Evolutionary conservation across 768 basidiomycete genomes (phyloP).

Genomic region (Mycena rebaudengoi): DNA sequence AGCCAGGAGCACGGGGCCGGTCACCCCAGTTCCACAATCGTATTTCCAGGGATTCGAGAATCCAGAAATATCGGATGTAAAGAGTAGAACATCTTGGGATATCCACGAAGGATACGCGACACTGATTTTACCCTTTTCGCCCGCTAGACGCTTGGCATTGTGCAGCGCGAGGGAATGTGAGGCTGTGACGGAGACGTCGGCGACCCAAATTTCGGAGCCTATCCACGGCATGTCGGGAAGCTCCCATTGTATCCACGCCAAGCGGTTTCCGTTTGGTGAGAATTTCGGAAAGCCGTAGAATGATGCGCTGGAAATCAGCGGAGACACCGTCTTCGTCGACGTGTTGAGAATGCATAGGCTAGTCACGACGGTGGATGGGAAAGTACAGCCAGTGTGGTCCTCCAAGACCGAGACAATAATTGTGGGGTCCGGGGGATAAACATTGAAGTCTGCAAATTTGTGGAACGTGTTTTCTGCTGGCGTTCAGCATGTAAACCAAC

Average conservation of each 20-base stretch:
- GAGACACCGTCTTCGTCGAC: conserved; percentile 47
- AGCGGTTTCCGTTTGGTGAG: conserved; percentile 58
- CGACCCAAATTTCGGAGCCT: conserved; percentile 63
- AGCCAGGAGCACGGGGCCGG: conserved; percentile 48
- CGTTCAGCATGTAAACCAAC: conserved; percentile 1
- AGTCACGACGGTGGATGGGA: conserved; percentile 61
- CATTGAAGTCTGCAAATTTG: conserved; percentile 71
- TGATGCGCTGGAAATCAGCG: conserved; percentile 66
- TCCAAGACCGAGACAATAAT: conserved; percentile 72
- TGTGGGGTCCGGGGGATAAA: conserved; percentile 61
- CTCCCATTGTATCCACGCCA: conserved; percentile 66
- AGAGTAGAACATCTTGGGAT: conserved; percentile 62
- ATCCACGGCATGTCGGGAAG: conserved; percentile 75
- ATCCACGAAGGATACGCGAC: conserved; percentile 71
- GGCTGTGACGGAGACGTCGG: conserved; percentile 46
- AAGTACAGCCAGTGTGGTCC: conserved; percentile 65
- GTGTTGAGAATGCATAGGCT: conserved; percentile 66
- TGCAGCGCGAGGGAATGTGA: conserved; percentile 39
- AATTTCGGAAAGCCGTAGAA: conserved; percentile 71
- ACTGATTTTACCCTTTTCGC: conserved; percentile 57
- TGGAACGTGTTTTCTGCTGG: conserved; percentile 54
- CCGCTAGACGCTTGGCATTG: conserved; percentile 57
- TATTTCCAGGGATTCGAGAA: conserved; percentile 76
- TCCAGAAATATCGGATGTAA: conserved; percentile 70
- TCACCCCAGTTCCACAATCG: conserved; percentile 41